Conservation (phyloP, 225 moss, liverwort and hornwort species). For the Physcomitrellopsis africana region DNA sequence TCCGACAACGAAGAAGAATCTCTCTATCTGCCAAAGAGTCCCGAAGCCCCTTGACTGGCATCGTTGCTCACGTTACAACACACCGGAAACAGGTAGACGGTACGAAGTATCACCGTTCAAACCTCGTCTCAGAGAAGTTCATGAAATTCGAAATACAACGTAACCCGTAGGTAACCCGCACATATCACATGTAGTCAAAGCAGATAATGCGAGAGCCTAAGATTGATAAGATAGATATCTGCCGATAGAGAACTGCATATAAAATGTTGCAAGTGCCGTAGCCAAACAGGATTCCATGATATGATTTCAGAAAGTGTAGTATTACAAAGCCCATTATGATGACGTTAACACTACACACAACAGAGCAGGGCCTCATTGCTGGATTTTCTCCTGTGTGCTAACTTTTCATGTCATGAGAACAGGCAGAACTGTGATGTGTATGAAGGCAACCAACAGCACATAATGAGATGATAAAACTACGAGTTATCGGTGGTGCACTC, state of each 20-base stretch:
- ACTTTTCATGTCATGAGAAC: neutral
- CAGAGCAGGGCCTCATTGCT: neutral
- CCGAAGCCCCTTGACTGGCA: neutral
- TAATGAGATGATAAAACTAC: neutral
- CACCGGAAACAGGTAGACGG: neutral
- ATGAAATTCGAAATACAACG: neutral
- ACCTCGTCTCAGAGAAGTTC: neutral
- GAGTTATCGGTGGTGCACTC: neutral
- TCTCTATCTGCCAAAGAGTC: too few relatives aligned
- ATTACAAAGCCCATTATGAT: neutral
- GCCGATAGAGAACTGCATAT: neutral
- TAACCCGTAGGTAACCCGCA: neutral
- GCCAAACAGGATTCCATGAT: neutral
- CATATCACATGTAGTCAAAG: neutral
- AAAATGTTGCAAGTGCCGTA: neutral
- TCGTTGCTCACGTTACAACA: neutral
- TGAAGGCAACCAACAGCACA: conserved; percentile 1
- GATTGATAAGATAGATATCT: neutral
- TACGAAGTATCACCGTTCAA: neutral
- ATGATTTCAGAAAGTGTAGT: neutral
- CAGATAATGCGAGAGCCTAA: neutral
- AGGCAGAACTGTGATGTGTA: neutral
- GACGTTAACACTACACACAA: neutral
- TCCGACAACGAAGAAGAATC: neutral
- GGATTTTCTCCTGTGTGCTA: neutral